Evolutionary conservation across 257 asterid genomes (phyloP).

Genomic region (Verbascum thapsus): DNA sequence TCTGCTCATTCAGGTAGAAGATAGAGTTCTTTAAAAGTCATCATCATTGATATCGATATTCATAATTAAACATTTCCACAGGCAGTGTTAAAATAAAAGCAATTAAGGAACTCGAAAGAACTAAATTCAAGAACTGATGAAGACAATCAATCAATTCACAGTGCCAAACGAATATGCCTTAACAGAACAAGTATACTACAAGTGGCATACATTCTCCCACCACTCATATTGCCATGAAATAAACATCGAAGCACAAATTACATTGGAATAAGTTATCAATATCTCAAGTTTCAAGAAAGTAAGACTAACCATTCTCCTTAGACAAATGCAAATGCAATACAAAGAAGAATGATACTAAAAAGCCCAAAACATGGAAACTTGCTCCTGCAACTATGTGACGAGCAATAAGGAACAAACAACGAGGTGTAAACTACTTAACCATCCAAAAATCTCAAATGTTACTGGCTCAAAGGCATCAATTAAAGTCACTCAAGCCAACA

Average conservation of each 20-base stretch:
- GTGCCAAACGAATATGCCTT: neutral
- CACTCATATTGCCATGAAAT: neutral
- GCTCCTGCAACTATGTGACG: neutral
- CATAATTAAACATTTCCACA: neutral
- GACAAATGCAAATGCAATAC: neutral
- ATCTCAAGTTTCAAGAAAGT: neutral
- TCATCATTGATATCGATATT: too few relatives aligned
- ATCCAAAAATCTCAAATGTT: neutral
- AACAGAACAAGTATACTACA: neutral
- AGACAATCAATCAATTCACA: neutral
- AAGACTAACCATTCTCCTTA: neutral
- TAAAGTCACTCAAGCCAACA: neutral
- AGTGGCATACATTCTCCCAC: neutral
- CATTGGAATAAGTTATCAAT: neutral
- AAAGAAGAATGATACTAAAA: neutral
- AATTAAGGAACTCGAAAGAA: neutral
- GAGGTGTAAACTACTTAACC: neutral
- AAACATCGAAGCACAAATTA: slow-evolving; percentile 8
- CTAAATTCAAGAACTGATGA: neutral
- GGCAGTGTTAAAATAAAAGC: neutral
- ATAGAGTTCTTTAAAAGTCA: too few relatives aligned
- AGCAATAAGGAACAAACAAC: neutral
- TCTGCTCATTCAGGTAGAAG: too few relatives aligned
- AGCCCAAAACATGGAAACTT: neutral
- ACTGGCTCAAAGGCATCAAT: neutral